phyloP scores from a whole-genome alignment of 305 asterid species.

The Salvia sclarea region DNA sequence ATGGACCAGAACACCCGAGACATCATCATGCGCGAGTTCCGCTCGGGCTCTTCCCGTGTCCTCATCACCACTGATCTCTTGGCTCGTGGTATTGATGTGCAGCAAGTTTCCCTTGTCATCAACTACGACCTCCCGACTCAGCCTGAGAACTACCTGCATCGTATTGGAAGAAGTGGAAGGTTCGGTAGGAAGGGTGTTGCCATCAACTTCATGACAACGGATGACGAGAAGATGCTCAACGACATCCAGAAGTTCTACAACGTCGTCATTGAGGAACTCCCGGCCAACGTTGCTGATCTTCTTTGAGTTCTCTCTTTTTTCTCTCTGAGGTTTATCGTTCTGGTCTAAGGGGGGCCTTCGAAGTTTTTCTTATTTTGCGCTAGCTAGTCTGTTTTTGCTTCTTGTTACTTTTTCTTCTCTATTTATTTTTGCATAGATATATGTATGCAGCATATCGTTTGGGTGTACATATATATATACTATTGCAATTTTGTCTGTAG shows the following conservation, averaged over 20 bases:
- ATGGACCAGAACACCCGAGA: constrained; percentile 76
- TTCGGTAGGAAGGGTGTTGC: constrained; percentile 74
- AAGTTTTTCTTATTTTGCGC: background rate
- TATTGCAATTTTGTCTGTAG: constrained; percentile 45
- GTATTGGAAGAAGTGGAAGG: constrained; percentile 72
- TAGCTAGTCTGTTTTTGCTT: constrained; percentile 8
- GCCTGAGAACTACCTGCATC: constrained; percentile 70
- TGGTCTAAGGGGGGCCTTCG: background rate
- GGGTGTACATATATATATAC: constrained; percentile 38
- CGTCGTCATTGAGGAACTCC: constrained; percentile 60
- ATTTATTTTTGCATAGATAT: constrained; percentile 23
- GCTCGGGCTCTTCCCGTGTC: constrained; percentile 64
- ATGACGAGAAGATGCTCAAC: constrained; percentile 58
- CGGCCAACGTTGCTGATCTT: constrained; percentile 62
- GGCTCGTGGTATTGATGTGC: constrained; percentile 75
- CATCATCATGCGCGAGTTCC: constrained; percentile 74
- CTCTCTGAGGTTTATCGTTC: background rate
- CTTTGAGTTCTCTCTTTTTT: constrained; percentile 36
- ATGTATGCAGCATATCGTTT: constrained; percentile 19
- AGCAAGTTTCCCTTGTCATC: constrained; percentile 70
- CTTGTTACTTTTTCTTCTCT: background rate
- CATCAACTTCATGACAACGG: constrained; percentile 57
- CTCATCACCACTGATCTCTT: constrained; percentile 68
- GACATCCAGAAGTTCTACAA: constrained; percentile 78
- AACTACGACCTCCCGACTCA: constrained; percentile 71